Evolutionary conservation across 2,329 filamentous ascomycete genomes (phyloP).

Genomic region (Colletotrichum nymphaeae): DNA sequence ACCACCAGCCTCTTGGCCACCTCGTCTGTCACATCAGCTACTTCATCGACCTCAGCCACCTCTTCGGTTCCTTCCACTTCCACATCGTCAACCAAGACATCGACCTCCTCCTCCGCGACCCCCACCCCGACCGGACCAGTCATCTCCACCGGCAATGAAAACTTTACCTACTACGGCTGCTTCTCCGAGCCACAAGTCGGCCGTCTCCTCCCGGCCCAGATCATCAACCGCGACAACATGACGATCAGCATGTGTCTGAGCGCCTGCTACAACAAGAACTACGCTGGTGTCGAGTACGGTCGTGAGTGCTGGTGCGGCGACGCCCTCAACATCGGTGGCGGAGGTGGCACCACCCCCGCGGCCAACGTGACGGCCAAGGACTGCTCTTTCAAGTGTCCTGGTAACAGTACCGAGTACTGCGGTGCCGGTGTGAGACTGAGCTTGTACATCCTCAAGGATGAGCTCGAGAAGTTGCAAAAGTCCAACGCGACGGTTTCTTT

Average conservation of each 20-base stretch:
- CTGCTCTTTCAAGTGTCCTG: constrained; percentile 36
- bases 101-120: constrained; percentile 14
- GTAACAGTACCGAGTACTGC: constrained; percentile 33
- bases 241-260: constrained; percentile 36
- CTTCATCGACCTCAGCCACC: not conserved
- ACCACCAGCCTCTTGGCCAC: not conserved
- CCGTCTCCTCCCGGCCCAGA: constrained; percentile 44
- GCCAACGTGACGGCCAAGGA: constrained; percentile 31
- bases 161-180: constrained; percentile 52
- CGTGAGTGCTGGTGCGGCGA: constrained; percentile 40
- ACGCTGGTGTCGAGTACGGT: constrained; percentile 38
- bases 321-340: constrained; percentile 40
- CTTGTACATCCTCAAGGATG: constrained; percentile 42
- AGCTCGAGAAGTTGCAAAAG: constrained; percentile 3
- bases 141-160: constrained; percentile 47
- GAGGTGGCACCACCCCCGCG: constrained; percentile 27
- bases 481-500: not conserved
- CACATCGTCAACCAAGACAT: not conserved
- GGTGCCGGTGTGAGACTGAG: constrained; percentile 43
- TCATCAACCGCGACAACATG: constrained; percentile 43
- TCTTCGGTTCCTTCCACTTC: not conserved
- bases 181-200: constrained; percentile 47
- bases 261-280: constrained; percentile 35
- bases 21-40: not conserved
- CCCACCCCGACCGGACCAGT: constrained; percentile 41